A percentile compares a stretch with the other conserved stretches of the same genome.
Evolutionary conservation across 2,329 filamentous ascomycete species (phyloP).

Genomic region (Ascochyta clinopodiicola): DNA sequence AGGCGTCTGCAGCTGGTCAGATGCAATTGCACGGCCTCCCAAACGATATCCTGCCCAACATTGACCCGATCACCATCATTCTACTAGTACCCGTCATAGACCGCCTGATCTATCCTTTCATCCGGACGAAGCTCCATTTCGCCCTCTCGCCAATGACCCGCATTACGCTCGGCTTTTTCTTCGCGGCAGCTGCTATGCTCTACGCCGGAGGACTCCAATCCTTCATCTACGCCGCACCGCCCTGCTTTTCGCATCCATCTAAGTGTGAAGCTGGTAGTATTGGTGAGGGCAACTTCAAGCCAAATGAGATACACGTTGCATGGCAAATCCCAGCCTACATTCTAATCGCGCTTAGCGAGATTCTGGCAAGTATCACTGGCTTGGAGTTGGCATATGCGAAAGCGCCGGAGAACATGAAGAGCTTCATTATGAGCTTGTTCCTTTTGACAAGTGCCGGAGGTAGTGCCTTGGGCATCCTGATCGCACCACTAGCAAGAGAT

Average conservation of each 20-base stretch:
- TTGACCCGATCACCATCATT: constrained; percentile 56
- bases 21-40: constrained; percentile 56
- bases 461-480: constrained; percentile 65
- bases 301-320: constrained; percentile 55
- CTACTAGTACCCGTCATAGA: constrained; percentile 56
- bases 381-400: constrained; percentile 57
- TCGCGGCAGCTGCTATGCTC: constrained; percentile 60
- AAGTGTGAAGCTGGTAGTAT: constrained; percentile 45
- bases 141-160: constrained; percentile 58
- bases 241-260: constrained; percentile 58
- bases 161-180: constrained; percentile 60
- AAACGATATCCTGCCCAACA: constrained; percentile 58
- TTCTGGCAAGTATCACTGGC: constrained; percentile 56
- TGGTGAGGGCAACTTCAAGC: constrained; percentile 38
- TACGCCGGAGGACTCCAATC: constrained; percentile 66
- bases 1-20: constrained; percentile 45
- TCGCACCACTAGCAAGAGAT: constrained; percentile 67
- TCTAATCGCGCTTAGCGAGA: constrained; percentile 54
- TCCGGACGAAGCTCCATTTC: constrained; percentile 50
- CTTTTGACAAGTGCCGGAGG: constrained; percentile 66
- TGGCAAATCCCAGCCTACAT: constrained; percentile 56
- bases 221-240: constrained; percentile 60
- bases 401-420: constrained; percentile 56
- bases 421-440: constrained; percentile 62
- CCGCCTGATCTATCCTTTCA: constrained; percentile 53